Evolutionary conservation across 805 yeast genomes (phyloP).

Genomic region (Blastobotrys parvus): DNA sequence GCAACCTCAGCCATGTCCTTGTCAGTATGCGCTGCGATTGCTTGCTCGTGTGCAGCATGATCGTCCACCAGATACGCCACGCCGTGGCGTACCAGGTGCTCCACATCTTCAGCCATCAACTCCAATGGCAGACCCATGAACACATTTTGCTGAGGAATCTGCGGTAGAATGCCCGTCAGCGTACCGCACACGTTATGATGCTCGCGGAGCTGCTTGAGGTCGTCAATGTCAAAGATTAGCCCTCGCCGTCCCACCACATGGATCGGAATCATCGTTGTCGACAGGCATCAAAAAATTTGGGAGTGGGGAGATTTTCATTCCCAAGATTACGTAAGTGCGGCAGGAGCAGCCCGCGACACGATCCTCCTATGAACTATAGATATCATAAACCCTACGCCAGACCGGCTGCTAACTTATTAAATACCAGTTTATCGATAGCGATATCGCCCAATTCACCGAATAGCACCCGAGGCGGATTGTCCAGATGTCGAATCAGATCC

Average conservation of each 20-base stretch:
- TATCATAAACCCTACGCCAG: no score
- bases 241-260: slow-evolving; percentile 37
- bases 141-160: slow-evolving; percentile 90
- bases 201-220: slow-evolving; percentile 46
- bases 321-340: no score
- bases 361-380: no score
- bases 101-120: slow-evolving; percentile 62
- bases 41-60: slow-evolving; percentile 22
- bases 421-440: no score
- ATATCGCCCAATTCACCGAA: no score
- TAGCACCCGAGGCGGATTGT: no score
- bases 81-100: slow-evolving; percentile 46
- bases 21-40: slow-evolving; percentile 12
- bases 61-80: slow-evolving; percentile 40
- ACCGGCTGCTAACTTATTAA: no score
- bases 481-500: no score
- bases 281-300: no score
- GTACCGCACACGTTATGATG: slow-evolving; percentile 64
- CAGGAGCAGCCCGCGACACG: no score
- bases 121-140: slow-evolving; percentile 78
- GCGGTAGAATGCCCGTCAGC: slow-evolving; percentile 72
- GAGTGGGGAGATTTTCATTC: no score
- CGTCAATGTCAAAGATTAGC: slow-evolving; percentile 50
- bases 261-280: slow-evolving; percentile 24
- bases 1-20: slow-evolving; percentile 14